These are phyloP conservation scores for Ustilago hordei DNA, from an alignment of 1,284 basidiomycete genomes.

Conservation along the genomic window DNA sequence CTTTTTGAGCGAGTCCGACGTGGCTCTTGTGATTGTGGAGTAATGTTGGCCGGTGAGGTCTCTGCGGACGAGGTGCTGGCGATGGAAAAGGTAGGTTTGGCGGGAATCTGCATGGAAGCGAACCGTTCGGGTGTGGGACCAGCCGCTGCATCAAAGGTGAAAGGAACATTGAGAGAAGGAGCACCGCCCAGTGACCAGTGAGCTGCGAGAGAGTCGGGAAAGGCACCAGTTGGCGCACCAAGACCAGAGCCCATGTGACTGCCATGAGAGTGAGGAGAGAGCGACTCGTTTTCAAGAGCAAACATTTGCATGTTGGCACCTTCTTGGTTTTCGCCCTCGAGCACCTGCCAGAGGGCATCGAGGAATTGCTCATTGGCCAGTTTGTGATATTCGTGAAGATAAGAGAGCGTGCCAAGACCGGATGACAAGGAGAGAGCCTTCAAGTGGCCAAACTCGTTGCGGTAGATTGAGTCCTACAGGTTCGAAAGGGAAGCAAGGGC, in stretches of 20 bases:
- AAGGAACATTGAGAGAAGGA: conserved; percentile 47
- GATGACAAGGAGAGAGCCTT: conserved; percentile 51
- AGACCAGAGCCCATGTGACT: conserved; percentile 34
- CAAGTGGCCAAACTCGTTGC: conserved; percentile 52
- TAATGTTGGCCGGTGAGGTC: conserved; percentile 33
- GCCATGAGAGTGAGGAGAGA: conserved; percentile 40
- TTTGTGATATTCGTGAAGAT: conserved; percentile 55
- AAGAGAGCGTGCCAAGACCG: conserved; percentile 50
- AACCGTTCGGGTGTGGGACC: conserved; percentile 31
- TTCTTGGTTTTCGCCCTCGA: conserved; percentile 51
- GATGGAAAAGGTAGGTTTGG: conserved; percentile 27
- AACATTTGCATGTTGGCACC: conserved; percentile 52
- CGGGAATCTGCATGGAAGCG: conserved; percentile 38
- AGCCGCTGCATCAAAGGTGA: conserved; percentile 46
- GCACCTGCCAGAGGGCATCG: conserved; percentile 51
- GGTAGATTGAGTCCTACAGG: conserved; percentile 42
- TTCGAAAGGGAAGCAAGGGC: background rate
- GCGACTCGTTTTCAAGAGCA: conserved; percentile 45
- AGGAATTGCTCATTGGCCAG: conserved; percentile 55
- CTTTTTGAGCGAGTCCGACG: conserved; percentile 21
- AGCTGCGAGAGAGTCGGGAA: conserved; percentile 32
- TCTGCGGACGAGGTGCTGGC: conserved; percentile 46
- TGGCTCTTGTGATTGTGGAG: conserved; percentile 1
- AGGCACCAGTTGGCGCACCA: conserved; percentile 22
- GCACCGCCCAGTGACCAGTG: conserved; percentile 45